Conservation (phyloP, 2,329 filamentous ascomycete species). For the Trichoderma guizhouense region DNA sequence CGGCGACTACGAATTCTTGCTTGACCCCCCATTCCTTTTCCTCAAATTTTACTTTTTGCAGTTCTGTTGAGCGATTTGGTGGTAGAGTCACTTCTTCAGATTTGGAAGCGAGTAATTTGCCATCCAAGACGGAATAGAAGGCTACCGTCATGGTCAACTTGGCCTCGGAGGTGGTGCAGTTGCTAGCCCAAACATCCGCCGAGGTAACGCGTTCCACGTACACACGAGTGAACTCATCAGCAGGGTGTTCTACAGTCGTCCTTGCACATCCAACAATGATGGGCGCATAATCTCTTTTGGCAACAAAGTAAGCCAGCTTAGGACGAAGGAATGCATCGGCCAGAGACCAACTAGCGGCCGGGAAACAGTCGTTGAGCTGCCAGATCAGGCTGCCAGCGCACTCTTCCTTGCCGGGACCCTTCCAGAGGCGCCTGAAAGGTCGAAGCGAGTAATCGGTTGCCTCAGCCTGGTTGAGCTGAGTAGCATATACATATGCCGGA, state of each 20-base stretch:
- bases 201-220: not conserved
- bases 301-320: conserved; percentile 10
- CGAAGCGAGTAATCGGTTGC: conserved; percentile 5
- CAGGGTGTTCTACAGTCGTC: not conserved
- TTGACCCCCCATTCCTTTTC: not conserved
- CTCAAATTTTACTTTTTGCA: not conserved
- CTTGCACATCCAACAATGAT: not conserved
- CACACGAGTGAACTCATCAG: not conserved
- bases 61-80: conserved; percentile 8
- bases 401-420: not conserved
- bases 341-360: conserved; percentile 9
- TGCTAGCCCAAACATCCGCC: not conserved
- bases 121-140: not conserved
- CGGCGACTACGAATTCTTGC: conserved; percentile 1
- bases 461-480: conserved; percentile 14
- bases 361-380: conserved; percentile 15
- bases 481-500: conserved; percentile 6
- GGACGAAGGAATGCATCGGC: conserved; percentile 1
- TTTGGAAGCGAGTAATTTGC: not conserved
- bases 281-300: not conserved
- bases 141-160: not conserved
- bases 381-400: conserved; percentile 7
- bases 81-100: not conserved
- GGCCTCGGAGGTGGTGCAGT: not conserved
- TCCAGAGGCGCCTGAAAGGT: conserved; percentile 7